These are phyloP conservation scores for Punica granatum DNA, from an alignment of 345 rosid genomes.

Conservation along the genomic window DNA sequence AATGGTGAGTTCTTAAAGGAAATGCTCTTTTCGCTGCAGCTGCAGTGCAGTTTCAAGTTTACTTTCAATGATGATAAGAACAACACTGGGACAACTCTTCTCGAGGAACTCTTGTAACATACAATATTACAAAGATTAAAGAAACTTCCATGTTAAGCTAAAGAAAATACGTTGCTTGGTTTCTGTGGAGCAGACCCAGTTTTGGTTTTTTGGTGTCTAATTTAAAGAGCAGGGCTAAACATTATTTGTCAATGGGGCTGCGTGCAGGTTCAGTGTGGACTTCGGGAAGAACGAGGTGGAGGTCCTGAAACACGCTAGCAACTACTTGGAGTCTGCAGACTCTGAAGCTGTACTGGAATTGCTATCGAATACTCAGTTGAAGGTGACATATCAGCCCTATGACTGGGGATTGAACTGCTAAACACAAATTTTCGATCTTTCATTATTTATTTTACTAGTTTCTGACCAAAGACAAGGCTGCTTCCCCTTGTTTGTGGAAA, in stretches of 20 bases:
- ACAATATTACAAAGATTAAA: too few relatives aligned
- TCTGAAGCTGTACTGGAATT: slow-evolving; percentile 58
- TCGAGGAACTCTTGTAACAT: too few relatives aligned
- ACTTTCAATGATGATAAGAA: not conserved
- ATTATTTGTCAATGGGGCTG: not conserved
- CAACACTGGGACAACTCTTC: too few relatives aligned
- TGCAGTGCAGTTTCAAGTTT: not conserved
- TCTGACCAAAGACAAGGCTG: too few relatives aligned
- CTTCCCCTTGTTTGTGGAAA: too few relatives aligned
- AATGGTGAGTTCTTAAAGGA: slow-evolving; percentile 44
- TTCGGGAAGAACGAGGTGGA: slow-evolving; percentile 71
- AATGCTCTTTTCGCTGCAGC: not conserved
- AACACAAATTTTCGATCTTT: not conserved
- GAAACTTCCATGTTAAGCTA: too few relatives aligned
- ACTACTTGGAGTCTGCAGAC: slow-evolving; percentile 54
- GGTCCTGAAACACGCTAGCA: slow-evolving; percentile 66
- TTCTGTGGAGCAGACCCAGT: too few relatives aligned
- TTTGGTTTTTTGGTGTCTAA: too few relatives aligned
- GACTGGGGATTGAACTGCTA: slow-evolving; percentile 76
- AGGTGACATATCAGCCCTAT: slow-evolving; percentile 64
- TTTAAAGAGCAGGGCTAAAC: too few relatives aligned
- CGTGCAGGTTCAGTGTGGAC: slow-evolving; percentile 58
- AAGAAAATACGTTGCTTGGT: too few relatives aligned
- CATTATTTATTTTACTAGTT: too few relatives aligned
- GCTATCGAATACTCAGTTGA: slow-evolving; percentile 51